These are phyloP conservation scores for Epichloe sibirici DNA, from an alignment of 2,329 filamentous ascomycete species.

Conservation along the genomic window DNA sequence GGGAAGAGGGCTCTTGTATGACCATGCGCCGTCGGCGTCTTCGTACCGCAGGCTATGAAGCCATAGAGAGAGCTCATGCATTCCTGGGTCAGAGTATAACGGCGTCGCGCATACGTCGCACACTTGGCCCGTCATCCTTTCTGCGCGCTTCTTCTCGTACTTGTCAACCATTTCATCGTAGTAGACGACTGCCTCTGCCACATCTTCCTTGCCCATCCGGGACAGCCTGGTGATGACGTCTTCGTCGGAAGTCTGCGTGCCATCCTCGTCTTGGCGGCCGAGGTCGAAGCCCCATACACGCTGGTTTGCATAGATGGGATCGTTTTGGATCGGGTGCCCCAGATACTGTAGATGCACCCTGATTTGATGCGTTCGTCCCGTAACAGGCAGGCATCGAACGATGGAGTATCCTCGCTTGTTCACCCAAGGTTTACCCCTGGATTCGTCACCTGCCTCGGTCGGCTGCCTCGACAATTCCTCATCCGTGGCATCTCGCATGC, in stretches of 20 bases:
- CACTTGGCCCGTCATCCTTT: conserved; percentile 78
- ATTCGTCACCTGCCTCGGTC: conserved; percentile 7
- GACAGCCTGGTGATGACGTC: conserved; percentile 78
- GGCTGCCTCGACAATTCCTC: conserved; percentile 14
- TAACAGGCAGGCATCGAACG: conserved; percentile 85
- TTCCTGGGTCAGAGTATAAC: conserved; percentile 83
- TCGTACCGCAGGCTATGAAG: conserved; percentile 87
- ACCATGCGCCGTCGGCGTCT: conserved; percentile 72
- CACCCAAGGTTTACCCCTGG: conserved; percentile 26
- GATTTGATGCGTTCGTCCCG: conserved; percentile 87
- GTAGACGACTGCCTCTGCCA: conserved; percentile 82
- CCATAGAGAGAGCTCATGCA: conserved; percentile 85
- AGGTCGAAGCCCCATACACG: conserved; percentile 78
- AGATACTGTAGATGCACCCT: conserved; percentile 90
- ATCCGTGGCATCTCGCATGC: neutral
- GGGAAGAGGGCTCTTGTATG: conserved; percentile 74
- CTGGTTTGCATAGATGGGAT: conserved; percentile 94
- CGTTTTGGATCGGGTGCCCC: conserved; percentile 90
- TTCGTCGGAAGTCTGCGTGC: conserved; percentile 62
- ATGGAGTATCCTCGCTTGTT: conserved; percentile 78
- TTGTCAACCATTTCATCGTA: conserved; percentile 86
- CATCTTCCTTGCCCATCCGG: conserved; percentile 88
- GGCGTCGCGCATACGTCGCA: conserved; percentile 78
- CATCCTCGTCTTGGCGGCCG: conserved; percentile 54
- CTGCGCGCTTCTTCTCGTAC: conserved; percentile 82